A percentile compares a stretch with the other conserved stretches of the same genome.
Conservation (phyloP, 2,329 filamentous ascomycete genomes). For the Diaporthe sp. region DNA sequence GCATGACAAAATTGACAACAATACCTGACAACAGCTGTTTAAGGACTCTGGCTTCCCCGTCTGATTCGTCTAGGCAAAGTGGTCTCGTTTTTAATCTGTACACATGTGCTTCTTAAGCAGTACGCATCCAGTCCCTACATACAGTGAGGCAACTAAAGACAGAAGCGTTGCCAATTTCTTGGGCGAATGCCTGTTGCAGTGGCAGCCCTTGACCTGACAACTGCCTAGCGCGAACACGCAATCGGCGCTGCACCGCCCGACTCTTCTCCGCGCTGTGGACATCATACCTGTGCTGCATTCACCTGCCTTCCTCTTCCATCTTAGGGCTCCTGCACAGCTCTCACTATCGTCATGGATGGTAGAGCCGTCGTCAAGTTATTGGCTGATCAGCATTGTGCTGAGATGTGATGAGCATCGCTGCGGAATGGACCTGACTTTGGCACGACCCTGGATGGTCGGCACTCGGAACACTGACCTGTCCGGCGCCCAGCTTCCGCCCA, state of each 20-base stretch:
- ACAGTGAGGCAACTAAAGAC: not conserved
- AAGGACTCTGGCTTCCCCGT: not conserved
- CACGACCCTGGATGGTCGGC: constrained; percentile 2
- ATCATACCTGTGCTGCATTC: not conserved
- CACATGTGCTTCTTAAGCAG: too few relatives aligned
- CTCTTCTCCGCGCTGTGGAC: not conserved
- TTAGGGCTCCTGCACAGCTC: not conserved
- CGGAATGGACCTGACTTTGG: not conserved
- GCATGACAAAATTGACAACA: not conserved
- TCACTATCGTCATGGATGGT: not conserved
- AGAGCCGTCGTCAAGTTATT: not conserved
- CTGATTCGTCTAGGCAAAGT: not conserved
- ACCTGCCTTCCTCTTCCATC: constrained; percentile 4
- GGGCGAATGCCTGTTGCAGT: too few relatives aligned
- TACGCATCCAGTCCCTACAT: too few relatives aligned
- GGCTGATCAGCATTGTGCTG: not conserved
- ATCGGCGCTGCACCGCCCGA: not conserved
- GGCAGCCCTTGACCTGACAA: not conserved
- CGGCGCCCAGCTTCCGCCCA: constrained; percentile 11
- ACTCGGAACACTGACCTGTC: constrained; percentile 19
- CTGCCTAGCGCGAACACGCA: constrained; percentile 2
- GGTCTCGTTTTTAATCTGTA: too few relatives aligned
- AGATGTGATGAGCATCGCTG: constrained; percentile 6
- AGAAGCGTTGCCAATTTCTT: not conserved
- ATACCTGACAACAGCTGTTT: not conserved